Percentiles rank a stretch among this genome's conserved stretches.
phyloP scores from a whole-genome alignment of 2,329 filamentous ascomycete genomes.

The Myriosclerotinia duriaeana region DNA sequence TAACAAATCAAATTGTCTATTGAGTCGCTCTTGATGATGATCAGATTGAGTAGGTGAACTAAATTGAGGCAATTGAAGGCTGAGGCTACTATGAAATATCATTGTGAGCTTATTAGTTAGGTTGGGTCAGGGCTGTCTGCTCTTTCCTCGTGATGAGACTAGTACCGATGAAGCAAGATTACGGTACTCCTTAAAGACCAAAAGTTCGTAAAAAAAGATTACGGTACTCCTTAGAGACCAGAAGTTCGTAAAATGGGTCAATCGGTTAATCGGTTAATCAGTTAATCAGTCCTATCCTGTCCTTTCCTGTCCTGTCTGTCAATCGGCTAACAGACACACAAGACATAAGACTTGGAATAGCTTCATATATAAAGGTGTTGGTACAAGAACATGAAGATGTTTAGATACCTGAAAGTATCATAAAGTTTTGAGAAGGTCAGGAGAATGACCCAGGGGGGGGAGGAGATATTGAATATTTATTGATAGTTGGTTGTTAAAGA shows the following conservation, averaged over 20 bases:
- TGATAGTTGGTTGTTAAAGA: background rate
- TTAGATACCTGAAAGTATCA: background rate
- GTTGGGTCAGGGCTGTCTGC: too few species aligned
- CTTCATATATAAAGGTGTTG: background rate
- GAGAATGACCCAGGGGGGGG: background rate
- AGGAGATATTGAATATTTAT: background rate
- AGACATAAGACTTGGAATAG: background rate
- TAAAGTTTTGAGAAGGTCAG: background rate
- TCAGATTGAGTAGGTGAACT: background rate
- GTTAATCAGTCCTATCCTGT: too few species aligned
- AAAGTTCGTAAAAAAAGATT: too few species aligned
- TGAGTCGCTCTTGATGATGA: slow-evolving; percentile 5
- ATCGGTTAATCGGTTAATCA: too few species aligned
- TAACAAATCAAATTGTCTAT: background rate
- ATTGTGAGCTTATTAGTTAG: too few species aligned
- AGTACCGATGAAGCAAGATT: background rate
- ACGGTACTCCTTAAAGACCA: background rate
- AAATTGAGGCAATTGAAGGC: background rate
- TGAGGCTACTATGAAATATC: slow-evolving; percentile 13
- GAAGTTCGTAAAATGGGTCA: too few species aligned
- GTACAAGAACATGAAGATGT: background rate
- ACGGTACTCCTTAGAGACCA: background rate
- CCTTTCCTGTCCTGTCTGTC: too few species aligned
- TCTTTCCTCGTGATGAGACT: too few species aligned
- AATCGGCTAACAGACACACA: too few species aligned